Evolutionary conservation across 108 stramenopile genomes (phyloP), one percentile per base, ranked within the genome.

Genomic region (Skeletonema potamos): DNA sequence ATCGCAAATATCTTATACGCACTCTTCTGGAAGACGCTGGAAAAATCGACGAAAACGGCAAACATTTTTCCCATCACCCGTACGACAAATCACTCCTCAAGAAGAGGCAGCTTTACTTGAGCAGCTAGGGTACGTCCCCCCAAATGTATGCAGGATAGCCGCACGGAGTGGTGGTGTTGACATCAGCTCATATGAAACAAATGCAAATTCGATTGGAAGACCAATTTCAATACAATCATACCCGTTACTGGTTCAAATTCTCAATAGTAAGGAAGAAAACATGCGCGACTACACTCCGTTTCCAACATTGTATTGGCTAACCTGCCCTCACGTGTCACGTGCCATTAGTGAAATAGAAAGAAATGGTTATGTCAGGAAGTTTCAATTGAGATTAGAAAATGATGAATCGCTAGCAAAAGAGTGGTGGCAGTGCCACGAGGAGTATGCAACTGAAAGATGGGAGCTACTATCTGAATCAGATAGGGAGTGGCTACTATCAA

Each of bases 261-360:
- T 54, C 17, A 59, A 60, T 7, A 33, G n/a, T 17, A 59, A 70
- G 5, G 69, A 46, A 30, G 10, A 29, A 24, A 15, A 27, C 2
- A 17, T 58, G 72, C 37, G 80, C 63, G 66, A 82, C 30, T 46
- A 58, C 28, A 86, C 86, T 0, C 90, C 90, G 18, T 89, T 92
- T 68, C 90, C 90, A 7, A 92, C 90, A 18, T 26, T 92, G 41
- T 92, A 85, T 43, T 92, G 90, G 90, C 64, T 92, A 7, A 83
- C 83, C 2, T 82, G 85, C 55, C 85, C 88, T 1, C 66, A 76
- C 17, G 79, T 92, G n/a, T 84, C 82, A 0, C 71, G 66, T 2
- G 86, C 88, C 18, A 80, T 92, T 43, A 81, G 74, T 9, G 82
- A 86, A 55, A 59, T 92, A n/a, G 90, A 92, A 73, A 65, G 87